These are phyloP conservation scores for Abrus precatorius DNA, from an alignment of 306 rosid genomes.

Conservation along the genomic window DNA sequence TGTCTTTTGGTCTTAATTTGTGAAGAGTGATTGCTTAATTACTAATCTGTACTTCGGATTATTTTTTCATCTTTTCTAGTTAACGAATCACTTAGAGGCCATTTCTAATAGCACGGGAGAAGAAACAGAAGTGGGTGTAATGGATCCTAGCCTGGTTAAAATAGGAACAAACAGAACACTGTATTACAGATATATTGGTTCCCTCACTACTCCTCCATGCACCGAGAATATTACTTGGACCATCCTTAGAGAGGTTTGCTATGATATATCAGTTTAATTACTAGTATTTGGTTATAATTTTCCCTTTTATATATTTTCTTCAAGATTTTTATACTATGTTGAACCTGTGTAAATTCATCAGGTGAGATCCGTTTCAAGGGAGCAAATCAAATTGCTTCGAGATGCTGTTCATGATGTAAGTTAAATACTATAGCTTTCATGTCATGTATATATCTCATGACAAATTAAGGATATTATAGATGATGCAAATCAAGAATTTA, in stretches of 20 bases:
- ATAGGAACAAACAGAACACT: constrained; percentile 16
- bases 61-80: constrained; percentile 39
- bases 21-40: neutral
- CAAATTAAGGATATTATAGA: neutral
- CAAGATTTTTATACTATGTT: neutral
- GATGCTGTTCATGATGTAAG: constrained; percentile 87
- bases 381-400: constrained; percentile 68
- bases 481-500: constrained; percentile 3
- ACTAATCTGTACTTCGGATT: neutral
- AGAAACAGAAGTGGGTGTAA: constrained; percentile 47
- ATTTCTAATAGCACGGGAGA: constrained; percentile 31
- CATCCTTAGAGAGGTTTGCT: constrained; percentile 50
- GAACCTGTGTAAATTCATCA: constrained; percentile 29
- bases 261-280: neutral
- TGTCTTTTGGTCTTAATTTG: neutral
- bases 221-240: constrained; percentile 72
- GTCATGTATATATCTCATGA: neutral
- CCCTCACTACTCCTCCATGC: constrained; percentile 84
- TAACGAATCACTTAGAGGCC: constrained; percentile 46
- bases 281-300: too few relatives aligned
- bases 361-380: constrained; percentile 61
- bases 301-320: neutral
- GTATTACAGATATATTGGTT: constrained; percentile 78
- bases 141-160: constrained; percentile 57
- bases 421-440: neutral